Evolutionary conservation across 129 eudicot species (phyloP), one percentile per base, ranked within the genome.

Genomic region (Lactuca sativa): DNA sequence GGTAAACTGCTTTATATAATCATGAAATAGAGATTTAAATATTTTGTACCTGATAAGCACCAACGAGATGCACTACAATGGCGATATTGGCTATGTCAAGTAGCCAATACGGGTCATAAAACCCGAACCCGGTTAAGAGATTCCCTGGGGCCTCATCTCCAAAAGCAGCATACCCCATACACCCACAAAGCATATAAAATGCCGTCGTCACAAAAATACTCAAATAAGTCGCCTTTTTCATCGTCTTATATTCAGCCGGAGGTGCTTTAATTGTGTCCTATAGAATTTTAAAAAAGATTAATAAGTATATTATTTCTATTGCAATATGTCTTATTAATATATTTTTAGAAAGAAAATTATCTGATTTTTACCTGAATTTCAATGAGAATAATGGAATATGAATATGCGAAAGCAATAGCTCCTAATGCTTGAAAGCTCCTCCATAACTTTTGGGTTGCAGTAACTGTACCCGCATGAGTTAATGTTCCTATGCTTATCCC

Each of bases 111-210:
- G 92, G 96, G 67, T 86, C 76, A 74, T 80, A 85, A 64, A 88
- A 88, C 38, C 95, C 91, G 56, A 85, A 88, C 41, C 90, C 90
- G 2, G 95, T 84, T 17, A 88, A 73, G 14, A 88, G 82, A 66
- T 88, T 88, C 47, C 95, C 95, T 0, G 90, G 95, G 41, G 90
- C 81, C 56, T 62, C 57, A 38, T 87, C 90, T 59, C 90, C 95
- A 37, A 88, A 88, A n/a, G 91, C 91, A 3, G 96, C 91, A 74
- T 88, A 88, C 38, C 96, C 96, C 71, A 88, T 62, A 77, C 91
- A 88, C 52, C 96, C 96, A 70, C 91, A 88, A 10, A 88, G 74
- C 56, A 85, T 0, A 64, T 85, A 88, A 59, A 88, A 88, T 14
- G 72, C 5, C 5, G 96, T 85, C 36, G 96, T 88, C 15, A 81